A percentile compares a stretch with the other conserved stretches of the same genome.
phyloP scores from a whole-genome alignment of 2,329 filamentous ascomycete genomes.

The Akanthomyces muscarius region DNA sequence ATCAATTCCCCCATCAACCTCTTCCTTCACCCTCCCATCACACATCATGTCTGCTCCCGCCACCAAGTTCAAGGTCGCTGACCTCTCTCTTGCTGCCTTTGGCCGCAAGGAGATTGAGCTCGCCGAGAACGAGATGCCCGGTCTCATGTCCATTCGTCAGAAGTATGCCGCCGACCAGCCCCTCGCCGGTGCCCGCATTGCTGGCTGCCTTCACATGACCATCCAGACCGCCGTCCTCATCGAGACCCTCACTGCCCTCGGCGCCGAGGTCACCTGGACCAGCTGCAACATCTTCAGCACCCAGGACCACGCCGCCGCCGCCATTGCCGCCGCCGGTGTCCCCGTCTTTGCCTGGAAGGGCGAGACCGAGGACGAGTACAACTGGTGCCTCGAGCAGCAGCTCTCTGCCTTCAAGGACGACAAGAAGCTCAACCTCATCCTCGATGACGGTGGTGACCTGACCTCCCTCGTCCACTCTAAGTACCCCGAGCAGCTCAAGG shows the following conservation, averaged over 20 bases:
- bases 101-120: constrained; percentile 99
- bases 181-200: constrained; percentile 89
- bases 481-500: constrained; percentile 97
- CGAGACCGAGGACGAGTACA: constrained; percentile 99
- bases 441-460: constrained; percentile 96
- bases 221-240: constrained; percentile 99
- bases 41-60: constrained; percentile 70
- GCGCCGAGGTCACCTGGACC: constrained; percentile 98
- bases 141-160: constrained; percentile 88
- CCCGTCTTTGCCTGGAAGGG: constrained; percentile 78
- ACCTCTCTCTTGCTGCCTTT: constrained; percentile 96
- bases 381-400: constrained; percentile 99
- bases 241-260: constrained; percentile 90
- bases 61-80: constrained; percentile 95
- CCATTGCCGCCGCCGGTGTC: constrained; percentile 89
- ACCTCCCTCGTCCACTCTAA: constrained; percentile 95
- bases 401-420: constrained; percentile 92
- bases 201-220: constrained; percentile 98
- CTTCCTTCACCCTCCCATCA: constrained; percentile 21
- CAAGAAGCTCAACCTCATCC: constrained; percentile 96
- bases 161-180: constrained; percentile 95
- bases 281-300: constrained; percentile 99
- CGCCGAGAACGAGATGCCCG: constrained; percentile 94
- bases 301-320: constrained; percentile 95
- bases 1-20: constrained; percentile 24